Base-by-base conservation (phyloP, 192 early-diverging fungal genomes). In the Coemansia sp. region DNA sequence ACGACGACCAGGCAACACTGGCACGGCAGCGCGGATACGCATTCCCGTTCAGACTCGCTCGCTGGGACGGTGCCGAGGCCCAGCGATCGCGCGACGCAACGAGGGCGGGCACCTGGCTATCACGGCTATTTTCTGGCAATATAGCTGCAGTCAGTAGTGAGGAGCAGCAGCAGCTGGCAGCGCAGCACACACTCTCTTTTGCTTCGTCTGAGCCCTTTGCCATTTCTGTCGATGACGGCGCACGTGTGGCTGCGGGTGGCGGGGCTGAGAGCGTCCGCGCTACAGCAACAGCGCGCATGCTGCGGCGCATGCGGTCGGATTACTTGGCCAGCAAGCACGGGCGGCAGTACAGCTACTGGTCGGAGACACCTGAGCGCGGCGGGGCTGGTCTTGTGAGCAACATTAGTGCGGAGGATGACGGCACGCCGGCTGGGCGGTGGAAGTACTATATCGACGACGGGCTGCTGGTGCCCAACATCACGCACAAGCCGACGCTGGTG, bases 401-500 rank as follows among this genome's bases (percentile, higher is more conserved):
- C 9, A 27, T 27, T 14, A 48, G 46, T 57, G 19, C 37, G 2
- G 68, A 55, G 37, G 29, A 42, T 4, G 63, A 70, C n/a, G 68
- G 50, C 57, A 51, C 66, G 44, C 66, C 25, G 6, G 36, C 50
- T 15, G 73, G 70, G 55, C 63, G 64, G 32, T 84, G 82, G 82
- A 42, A 61, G 37, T 84, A 84, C 66, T 84, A 73, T 59, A 68
- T 79, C 17, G 82, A 84, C 51, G 82, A 84, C 45, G 82, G 82
- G 21, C 70, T 84, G 50, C 73, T 63, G 5, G 80, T 91, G 10
- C 95, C 95, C 11, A 87, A 95, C 77, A 74, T 92, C 14, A 89
- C 72, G 0, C 88, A 96, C 85, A 84, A 87, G 36, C 66, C 81
- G 2, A 93, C 94, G 2, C 76, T 98, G 11, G 65, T 92, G 19